Conservation (phyloP, 2,329 filamentous ascomycete genomes). For the Trichoderma harzianum region DNA sequence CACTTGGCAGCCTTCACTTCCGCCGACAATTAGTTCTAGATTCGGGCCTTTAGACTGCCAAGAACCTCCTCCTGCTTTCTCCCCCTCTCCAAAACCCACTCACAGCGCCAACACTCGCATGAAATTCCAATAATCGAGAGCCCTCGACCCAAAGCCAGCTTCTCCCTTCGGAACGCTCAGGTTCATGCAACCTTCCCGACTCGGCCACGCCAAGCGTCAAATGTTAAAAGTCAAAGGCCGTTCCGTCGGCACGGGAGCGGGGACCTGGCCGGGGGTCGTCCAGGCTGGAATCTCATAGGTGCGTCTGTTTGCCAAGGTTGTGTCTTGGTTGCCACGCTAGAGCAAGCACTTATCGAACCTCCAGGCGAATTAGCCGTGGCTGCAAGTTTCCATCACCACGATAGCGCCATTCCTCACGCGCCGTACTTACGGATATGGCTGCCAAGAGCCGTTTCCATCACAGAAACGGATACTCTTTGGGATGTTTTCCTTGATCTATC, state of each 20-base stretch:
- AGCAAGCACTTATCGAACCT: slow-evolving; percentile 8
- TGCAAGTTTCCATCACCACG: background rate
- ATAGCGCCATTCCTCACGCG: background rate
- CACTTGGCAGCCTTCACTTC: background rate
- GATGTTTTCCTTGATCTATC: background rate
- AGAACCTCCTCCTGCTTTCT: background rate
- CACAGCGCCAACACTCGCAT: background rate
- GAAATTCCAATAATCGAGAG: slow-evolving; percentile 1
- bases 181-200: slow-evolving; percentile 4
- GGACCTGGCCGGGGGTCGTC: background rate
- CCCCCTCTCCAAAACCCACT: background rate
- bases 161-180: slow-evolving; percentile 5
- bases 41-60: slow-evolving; percentile 6
- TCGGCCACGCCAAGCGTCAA: background rate
- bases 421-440: background rate
- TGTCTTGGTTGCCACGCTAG: background rate
- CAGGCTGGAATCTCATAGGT: background rate
- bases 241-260: slow-evolving; percentile 5
- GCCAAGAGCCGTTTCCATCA: background rate
- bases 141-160: background rate
- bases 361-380: background rate
- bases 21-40: background rate
- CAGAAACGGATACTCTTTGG: background rate
- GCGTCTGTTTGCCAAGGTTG: background rate
- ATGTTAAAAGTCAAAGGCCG: background rate